These are phyloP conservation scores for Amanita pallidorosea DNA, from an alignment of 768 basidiomycete genomes.

Conservation along the genomic window DNA sequence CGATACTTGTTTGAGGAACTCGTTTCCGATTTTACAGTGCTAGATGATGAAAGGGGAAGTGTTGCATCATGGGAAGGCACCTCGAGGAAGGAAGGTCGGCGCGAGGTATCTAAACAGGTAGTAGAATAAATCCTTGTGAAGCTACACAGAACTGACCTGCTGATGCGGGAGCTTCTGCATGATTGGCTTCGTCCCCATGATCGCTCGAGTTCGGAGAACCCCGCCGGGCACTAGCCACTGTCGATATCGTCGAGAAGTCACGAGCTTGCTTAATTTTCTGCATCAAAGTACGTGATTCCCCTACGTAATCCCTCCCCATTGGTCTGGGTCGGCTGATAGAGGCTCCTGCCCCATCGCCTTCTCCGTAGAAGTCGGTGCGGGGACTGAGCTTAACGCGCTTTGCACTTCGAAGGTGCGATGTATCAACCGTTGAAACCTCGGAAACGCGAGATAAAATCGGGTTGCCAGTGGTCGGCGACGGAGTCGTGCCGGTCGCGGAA, in stretches of 20 bases:
- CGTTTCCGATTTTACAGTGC: slow-evolving; percentile 20
- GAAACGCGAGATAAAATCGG: slow-evolving; percentile 36
- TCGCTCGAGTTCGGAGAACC: slow-evolving; percentile 4
- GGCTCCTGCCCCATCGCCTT: slow-evolving; percentile 35
- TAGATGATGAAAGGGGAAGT: slow-evolving; percentile 19
- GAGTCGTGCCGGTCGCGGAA: slow-evolving; percentile 33
- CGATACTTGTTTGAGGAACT: slow-evolving; percentile 54
- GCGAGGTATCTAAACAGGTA: slow-evolving; percentile 15
- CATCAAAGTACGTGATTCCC: slow-evolving; percentile 71
- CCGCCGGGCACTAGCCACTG: slow-evolving; percentile 34
- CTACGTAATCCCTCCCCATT: slow-evolving; percentile 58
- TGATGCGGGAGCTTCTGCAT: slow-evolving; percentile 8
- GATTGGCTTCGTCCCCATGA: slow-evolving; percentile 7
- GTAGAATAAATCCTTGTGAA: background rate
- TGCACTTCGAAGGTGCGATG: slow-evolving; percentile 55
- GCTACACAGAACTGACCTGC: slow-evolving; percentile 11
- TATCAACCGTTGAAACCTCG: slow-evolving; percentile 28
- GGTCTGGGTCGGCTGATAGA: slow-evolving; percentile 37
- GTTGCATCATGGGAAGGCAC: slow-evolving; percentile 18
- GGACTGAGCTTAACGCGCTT: slow-evolving; percentile 79
- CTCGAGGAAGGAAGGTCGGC: slow-evolving; percentile 21
- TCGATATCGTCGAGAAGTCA: slow-evolving; percentile 70
- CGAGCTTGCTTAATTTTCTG: slow-evolving; percentile 69
- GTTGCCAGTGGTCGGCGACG: slow-evolving; percentile 34
- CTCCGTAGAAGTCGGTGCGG: slow-evolving; percentile 43